Conservation (phyloP, 2,329 filamentous ascomycete genomes). For the Penicillium sp. region DNA sequence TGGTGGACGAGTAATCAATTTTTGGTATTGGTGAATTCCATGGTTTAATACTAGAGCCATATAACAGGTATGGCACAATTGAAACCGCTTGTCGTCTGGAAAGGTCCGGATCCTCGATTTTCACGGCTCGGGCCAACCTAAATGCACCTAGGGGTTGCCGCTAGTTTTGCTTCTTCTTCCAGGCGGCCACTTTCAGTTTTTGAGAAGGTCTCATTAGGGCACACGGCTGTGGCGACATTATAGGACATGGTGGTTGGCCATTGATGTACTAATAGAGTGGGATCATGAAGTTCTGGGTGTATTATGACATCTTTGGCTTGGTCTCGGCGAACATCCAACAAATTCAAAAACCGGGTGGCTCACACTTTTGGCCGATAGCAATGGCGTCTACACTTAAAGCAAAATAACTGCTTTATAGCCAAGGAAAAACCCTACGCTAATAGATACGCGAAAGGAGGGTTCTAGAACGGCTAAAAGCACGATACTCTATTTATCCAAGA, state of each 20-base stretch:
- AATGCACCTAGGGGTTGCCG: too few relatives aligned
- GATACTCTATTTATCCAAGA: slow-evolving; percentile 1
- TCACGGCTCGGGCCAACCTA: background rate
- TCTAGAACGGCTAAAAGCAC: too few relatives aligned
- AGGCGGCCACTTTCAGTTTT: background rate
- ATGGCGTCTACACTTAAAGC: background rate
- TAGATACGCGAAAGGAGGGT: background rate
- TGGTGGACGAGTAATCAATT: background rate
- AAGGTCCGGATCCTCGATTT: background rate
- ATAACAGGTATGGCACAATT: background rate
- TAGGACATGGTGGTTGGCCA: background rate
- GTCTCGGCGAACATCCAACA: too few relatives aligned
- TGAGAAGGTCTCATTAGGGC: background rate
- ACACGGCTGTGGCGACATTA: too few relatives aligned
- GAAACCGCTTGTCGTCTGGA: background rate
- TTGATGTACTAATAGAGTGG: background rate
- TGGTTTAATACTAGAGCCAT: background rate
- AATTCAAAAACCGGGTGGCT: background rate
- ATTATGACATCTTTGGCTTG: background rate
- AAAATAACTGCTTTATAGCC: background rate
- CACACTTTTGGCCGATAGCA: background rate
- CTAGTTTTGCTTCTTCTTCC: background rate
- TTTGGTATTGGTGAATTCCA: background rate
- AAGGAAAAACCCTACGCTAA: background rate
- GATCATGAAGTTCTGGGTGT: background rate